Percentiles rank a stretch among this genome's conserved stretches.
Evolutionary conservation across 1,139 yeast species (phyloP).

Genomic region (Taiozyma onychis): DNA sequence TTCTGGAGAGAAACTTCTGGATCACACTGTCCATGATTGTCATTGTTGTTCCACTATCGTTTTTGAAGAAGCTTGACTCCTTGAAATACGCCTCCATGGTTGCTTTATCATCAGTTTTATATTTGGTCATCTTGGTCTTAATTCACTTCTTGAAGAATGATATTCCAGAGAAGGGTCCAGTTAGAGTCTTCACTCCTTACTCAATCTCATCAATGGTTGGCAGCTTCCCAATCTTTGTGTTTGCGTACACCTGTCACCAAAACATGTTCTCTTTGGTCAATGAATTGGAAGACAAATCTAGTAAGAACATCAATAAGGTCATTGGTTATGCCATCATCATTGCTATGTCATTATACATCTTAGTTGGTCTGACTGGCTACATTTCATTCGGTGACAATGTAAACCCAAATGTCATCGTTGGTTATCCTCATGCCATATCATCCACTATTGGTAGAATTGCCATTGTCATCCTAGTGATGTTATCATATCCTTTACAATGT

Average conservation of each 20-base stretch:
- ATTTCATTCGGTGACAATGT: conserved; percentile 64
- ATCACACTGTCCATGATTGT: conserved; percentile 53
- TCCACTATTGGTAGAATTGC: conserved; percentile 68
- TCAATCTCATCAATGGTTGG: conserved; percentile 32
- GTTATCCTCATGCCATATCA: conserved; percentile 57
- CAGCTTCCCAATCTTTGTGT: conserved; percentile 68
- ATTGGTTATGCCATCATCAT: conserved; percentile 50
- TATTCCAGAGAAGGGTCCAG: conserved; percentile 33
- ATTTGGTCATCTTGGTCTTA: conserved; percentile 56
- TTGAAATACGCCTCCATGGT: conserved; percentile 65
- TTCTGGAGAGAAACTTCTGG: conserved; percentile 54
- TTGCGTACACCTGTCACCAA: conserved; percentile 80
- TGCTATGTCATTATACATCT: conserved; percentile 53
- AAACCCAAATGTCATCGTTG: conserved; percentile 61
- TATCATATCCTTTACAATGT: conserved; percentile 71
- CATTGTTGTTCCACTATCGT: conserved; percentile 57
- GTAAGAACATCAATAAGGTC: conserved; percentile 47
- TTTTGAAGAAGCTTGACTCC: conserved; percentile 57
- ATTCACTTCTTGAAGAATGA: conserved; percentile 46
- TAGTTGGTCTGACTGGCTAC: conserved; percentile 66
- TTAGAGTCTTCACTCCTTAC: conserved; percentile 32
- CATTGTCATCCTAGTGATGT: conserved; percentile 61
- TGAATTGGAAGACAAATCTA: conserved; percentile 51
- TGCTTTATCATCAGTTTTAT: conserved; percentile 63
- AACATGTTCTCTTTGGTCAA: conserved; percentile 74